Percentiles rank a stretch among this genome's conserved stretches.
Conservation (phyloP, 768 basidiomycete genomes). For the Coprinopsis cinerea region DNA sequence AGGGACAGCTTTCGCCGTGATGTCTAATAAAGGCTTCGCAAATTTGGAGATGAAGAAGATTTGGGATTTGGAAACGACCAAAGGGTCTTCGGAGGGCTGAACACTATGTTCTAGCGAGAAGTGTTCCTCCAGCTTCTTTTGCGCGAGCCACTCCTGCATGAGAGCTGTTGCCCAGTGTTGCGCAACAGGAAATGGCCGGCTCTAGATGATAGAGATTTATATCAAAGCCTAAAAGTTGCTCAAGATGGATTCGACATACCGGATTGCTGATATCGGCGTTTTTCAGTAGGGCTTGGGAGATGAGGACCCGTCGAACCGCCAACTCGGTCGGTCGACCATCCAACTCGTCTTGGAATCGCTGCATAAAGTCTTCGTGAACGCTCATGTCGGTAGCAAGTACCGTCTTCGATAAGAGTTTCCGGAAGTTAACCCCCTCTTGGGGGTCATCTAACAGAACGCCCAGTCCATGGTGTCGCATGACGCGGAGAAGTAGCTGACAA, state of each 20-base stretch:
- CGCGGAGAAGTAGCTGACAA: constrained; percentile 69
- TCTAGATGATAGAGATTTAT: constrained; percentile 38
- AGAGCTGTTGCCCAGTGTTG: constrained; percentile 90
- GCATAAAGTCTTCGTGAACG: constrained; percentile 82
- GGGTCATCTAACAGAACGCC: constrained; percentile 60
- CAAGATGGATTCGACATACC: constrained; percentile 45
- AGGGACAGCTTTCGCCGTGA: constrained; percentile 68
- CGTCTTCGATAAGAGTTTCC: constrained; percentile 71
- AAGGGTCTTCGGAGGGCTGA: constrained; percentile 33
- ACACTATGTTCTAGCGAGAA: constrained; percentile 68
- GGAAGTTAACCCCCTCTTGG: constrained; percentile 41
- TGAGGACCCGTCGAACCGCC: constrained; percentile 51
- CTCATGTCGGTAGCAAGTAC: constrained; percentile 95
- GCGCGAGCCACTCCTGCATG: constrained; percentile 85
- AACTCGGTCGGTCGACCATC: constrained; percentile 33
- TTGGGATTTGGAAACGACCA: constrained; percentile 74
- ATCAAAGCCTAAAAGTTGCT: background rate
- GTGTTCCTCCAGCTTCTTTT: constrained; percentile 79
- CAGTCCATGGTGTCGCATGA: constrained; percentile 78
- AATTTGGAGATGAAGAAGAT: constrained; percentile 84
- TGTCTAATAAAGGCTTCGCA: constrained; percentile 77
- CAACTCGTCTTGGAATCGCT: constrained; percentile 48
- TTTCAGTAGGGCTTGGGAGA: constrained; percentile 91
- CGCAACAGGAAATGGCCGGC: constrained; percentile 87
- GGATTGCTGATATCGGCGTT: constrained; percentile 99